Evolutionary conservation across 805 yeast genomes (phyloP), one percentile per base, ranked within the genome.

Genomic region (Ogataea degrootiae): DNA sequence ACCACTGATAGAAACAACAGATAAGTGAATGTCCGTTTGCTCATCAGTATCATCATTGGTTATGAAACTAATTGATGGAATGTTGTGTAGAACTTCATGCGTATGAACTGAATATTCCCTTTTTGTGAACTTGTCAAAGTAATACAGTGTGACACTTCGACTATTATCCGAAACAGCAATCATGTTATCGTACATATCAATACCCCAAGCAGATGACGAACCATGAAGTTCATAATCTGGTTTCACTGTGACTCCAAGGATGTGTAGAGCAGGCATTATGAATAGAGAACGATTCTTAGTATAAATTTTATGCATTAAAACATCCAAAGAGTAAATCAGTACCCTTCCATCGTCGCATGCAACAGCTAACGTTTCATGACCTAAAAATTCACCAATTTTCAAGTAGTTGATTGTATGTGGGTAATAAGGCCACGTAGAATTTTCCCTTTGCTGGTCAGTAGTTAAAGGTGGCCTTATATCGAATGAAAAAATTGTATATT

Each of bases 121-220:
- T 17, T 39, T 48, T 14, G 54, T 54, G 16, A 46, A 45, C 15
- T 43, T 53, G 26, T 51, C 59, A 46, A 67, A 65, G 43, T 68
- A 66, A 45, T 77, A 69, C 6, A 78, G 48, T 0, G 75, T 67
- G 2, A 80, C 63, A 6, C 63, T 59, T 45, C 72, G 77, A 4
- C 79, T 69, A 54, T 83, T 83, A 51, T 81, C 86, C 0, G 85
- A 75, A 0, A 74, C 71, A 0, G 68, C 77, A 14, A 83, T 50
- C 38, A 76, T 61, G 68, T 40, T 51, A 4, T 54, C 57, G n/a
- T 62, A 52, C 36, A 75, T 62, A 55, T 80, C 86, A 17, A 80
- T 54, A 0, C 87, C 87, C 90, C 90, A 84, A 2, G 75, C 79
- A 1, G 85, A 79, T 1, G 75, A 63, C 6, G 65, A 65, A 41